These are phyloP conservation scores for Malus sylvestris DNA, from an alignment of 306 rosid genomes.

Conservation along the genomic window DNA sequence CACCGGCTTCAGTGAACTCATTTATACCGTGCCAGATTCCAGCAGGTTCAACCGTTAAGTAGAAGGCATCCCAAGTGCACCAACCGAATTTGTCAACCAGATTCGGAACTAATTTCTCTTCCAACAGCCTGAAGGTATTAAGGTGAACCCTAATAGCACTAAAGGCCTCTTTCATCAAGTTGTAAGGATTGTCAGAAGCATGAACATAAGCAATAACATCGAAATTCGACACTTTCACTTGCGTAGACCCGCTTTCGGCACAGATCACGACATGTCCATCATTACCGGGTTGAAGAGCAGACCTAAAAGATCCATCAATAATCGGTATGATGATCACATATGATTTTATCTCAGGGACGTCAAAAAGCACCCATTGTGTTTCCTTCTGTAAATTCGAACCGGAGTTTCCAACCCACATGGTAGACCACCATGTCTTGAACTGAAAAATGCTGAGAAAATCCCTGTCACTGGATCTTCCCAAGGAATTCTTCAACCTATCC, in stretches of 20 bases:
- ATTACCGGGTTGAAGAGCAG: slow-evolving; percentile 63
- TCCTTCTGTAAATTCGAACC: slow-evolving; percentile 82
- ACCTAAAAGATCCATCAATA: slow-evolving; percentile 61
- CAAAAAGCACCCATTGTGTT: slow-evolving; percentile 77
- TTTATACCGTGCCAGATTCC: slow-evolving; percentile 68
- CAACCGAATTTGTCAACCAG: slow-evolving; percentile 71
- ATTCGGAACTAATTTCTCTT: slow-evolving; percentile 60
- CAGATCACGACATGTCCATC: slow-evolving; percentile 50
- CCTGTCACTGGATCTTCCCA: slow-evolving; percentile 51
- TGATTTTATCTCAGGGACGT: slow-evolving; percentile 59
- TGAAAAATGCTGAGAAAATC: slow-evolving; percentile 65
- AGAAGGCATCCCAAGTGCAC: slow-evolving; percentile 96
- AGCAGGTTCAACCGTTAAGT: slow-evolving; percentile 55
- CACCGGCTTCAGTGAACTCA: slow-evolving; percentile 46
- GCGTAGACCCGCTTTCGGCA: slow-evolving; percentile 73
- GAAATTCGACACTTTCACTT: slow-evolving; percentile 39
- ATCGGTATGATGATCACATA: slow-evolving; percentile 57
- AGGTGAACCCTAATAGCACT: slow-evolving; percentile 64
- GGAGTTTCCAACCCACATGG: slow-evolving; percentile 83
- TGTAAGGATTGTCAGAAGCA: slow-evolving; percentile 61
- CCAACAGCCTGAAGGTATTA: slow-evolving; percentile 58
- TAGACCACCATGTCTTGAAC: slow-evolving; percentile 98
- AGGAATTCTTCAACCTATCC: slow-evolving; percentile 48
- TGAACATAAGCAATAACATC: slow-evolving; percentile 55
- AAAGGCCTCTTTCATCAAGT: slow-evolving; percentile 67